Conservation (phyloP, 2,329 filamentous ascomycete genomes). For the Ophiocordyceps polyrhachis-furcata region DNA sequence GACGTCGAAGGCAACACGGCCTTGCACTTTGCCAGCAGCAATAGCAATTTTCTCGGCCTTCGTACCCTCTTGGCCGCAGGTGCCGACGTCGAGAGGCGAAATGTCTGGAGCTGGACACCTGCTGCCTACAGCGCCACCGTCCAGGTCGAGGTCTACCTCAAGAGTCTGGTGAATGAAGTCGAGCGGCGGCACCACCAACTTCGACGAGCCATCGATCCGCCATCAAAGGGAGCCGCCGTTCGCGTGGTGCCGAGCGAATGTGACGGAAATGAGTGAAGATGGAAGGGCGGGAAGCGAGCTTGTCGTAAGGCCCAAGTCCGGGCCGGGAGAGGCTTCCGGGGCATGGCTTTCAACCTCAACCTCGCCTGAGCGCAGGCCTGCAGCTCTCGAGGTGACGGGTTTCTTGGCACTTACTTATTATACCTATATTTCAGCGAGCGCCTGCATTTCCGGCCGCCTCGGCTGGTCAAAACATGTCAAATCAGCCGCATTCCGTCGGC, state of each 20-base stretch:
- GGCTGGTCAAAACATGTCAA: neutral
- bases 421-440: neutral
- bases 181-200: constrained; percentile 31
- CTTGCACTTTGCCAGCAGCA: constrained; percentile 68
- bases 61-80: constrained; percentile 62
- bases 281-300: too few species aligned
- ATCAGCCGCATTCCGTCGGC: neutral
- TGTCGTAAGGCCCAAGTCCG: neutral
- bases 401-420: too few species aligned
- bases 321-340: neutral
- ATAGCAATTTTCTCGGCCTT: constrained; percentile 60
- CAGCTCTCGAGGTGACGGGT: neutral
- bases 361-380: neutral
- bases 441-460: neutral
- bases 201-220: constrained; percentile 21
- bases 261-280: constrained; percentile 15
- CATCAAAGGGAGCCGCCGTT: constrained; percentile 22
- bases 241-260: constrained; percentile 23
- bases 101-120: constrained; percentile 65
- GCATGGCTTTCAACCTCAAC: neutral
- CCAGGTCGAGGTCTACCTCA: constrained; percentile 71
- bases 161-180: constrained; percentile 53
- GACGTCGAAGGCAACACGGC: constrained; percentile 71
- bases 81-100: constrained; percentile 52
- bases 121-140: constrained; percentile 69